phyloP scores from a whole-genome alignment of 805 yeast species.

The Ogataea salicorniae region DNA sequence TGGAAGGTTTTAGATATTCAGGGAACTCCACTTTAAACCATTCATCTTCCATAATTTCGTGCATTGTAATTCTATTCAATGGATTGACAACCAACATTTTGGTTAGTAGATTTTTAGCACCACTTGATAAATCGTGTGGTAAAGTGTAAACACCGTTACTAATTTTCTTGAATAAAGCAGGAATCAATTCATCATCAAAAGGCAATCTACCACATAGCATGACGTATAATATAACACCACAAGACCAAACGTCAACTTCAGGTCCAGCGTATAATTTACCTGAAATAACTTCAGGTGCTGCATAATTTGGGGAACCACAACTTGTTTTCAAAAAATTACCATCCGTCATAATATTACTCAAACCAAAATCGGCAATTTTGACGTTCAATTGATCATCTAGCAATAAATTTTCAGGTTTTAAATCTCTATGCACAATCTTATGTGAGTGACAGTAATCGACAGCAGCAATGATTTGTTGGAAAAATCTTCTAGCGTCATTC shows the following conservation, averaged over 20 bases:
- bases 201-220: constrained; percentile 96
- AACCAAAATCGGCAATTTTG: constrained; percentile 93
- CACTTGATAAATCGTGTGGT: constrained; percentile 80
- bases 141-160: constrained; percentile 88
- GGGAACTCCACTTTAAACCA: constrained; percentile 86
- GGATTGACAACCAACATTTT: constrained; percentile 95
- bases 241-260: constrained; percentile 96
- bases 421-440: constrained; percentile 93
- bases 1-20: constrained; percentile 68
- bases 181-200: constrained; percentile 93
- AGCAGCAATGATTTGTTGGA: constrained; percentile 94
- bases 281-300: constrained; percentile 95
- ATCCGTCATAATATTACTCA: constrained; percentile 94
- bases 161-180: constrained; percentile 87
- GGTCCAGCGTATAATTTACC: constrained; percentile 97
- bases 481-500: constrained; percentile 84
- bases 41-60: constrained; percentile 87
- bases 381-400: constrained; percentile 88
- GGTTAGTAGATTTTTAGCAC: constrained; percentile 77
- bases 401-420: constrained; percentile 90
- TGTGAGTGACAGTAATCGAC: constrained; percentile 95
- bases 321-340: constrained; percentile 92
- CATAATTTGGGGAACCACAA: constrained; percentile 96
- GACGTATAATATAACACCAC: constrained; percentile 91
- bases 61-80: constrained; percentile 85